phyloP scores from a whole-genome alignment of 441 rosid genomes.

The Populus tomentosa region DNA sequence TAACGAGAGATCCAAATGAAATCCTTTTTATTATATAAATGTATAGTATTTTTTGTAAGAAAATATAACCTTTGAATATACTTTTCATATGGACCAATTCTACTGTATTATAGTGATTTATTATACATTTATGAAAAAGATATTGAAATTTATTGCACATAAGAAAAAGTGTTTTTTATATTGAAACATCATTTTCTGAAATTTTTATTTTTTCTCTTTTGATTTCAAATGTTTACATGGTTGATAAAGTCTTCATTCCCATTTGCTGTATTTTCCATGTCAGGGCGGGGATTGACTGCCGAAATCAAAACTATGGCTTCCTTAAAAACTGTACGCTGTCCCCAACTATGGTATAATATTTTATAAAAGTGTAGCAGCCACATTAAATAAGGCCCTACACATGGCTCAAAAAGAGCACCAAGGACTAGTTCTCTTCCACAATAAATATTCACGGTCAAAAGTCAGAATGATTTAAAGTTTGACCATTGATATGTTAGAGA shows the following conservation, averaged over 20 bases:
- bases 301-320: background rate
- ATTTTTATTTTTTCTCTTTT: too few species aligned
- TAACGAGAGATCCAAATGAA: background rate
- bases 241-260: background rate
- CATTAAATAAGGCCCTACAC: background rate
- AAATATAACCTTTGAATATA: too few species aligned
- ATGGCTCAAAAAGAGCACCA: background rate
- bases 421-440: background rate
- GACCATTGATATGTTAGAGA: background rate
- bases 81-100: background rate
- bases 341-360: background rate
- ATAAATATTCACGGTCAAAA: background rate
- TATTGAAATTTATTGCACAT: too few species aligned
- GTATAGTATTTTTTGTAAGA: too few species aligned
- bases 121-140: too few species aligned
- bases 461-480: background rate
- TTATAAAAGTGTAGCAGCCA: background rate
- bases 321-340: background rate
- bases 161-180: too few species aligned
- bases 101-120: background rate
- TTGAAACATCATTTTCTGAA: too few species aligned
- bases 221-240: background rate
- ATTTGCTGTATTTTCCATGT: background rate
- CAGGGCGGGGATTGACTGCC: background rate
- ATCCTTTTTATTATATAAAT: too few species aligned